Conservation (phyloP, 2,329 filamentous ascomycete genomes). For the Fusarium albosuccineum region DNA sequence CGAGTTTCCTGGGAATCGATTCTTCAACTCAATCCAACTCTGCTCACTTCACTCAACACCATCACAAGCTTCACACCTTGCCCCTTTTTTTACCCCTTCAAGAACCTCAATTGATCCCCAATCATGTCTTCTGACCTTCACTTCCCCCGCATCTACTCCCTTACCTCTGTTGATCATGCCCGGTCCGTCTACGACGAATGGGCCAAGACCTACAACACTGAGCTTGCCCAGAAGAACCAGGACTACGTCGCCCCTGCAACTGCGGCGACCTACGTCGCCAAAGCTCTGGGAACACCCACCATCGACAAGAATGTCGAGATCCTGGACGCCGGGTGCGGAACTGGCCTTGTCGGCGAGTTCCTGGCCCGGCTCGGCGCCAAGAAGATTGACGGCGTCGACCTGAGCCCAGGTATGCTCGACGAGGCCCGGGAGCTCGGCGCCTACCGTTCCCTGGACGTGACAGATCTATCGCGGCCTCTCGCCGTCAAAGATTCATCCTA, state of each 20-base stretch:
- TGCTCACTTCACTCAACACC: conserved; percentile 26
- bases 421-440: conserved; percentile 62
- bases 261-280: conserved; percentile 52
- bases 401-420: conserved; percentile 66
- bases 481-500: conserved; percentile 56
- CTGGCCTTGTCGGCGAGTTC: conserved; percentile 64
- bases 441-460: conserved; percentile 59
- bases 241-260: conserved; percentile 58
- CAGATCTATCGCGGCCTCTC: conserved; percentile 62
- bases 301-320: conserved; percentile 50
- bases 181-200: conserved; percentile 53
- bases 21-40: conserved; percentile 18
- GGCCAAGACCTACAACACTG: conserved; percentile 53
- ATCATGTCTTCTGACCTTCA: conserved; percentile 45
- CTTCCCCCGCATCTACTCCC: conserved; percentile 46
- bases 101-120: conserved; percentile 11
- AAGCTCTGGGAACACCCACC: conserved; percentile 44
- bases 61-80: background rate
- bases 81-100: background rate
- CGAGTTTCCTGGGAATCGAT: conserved; percentile 19
- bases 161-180: conserved; percentile 44
- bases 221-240: conserved; percentile 52
- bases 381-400: conserved; percentile 65
- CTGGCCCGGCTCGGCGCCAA: conserved; percentile 58
- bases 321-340: conserved; percentile 69